Conservation (phyloP, 768 basidiomycete species). For the Pisolithus marmoratus region DNA sequence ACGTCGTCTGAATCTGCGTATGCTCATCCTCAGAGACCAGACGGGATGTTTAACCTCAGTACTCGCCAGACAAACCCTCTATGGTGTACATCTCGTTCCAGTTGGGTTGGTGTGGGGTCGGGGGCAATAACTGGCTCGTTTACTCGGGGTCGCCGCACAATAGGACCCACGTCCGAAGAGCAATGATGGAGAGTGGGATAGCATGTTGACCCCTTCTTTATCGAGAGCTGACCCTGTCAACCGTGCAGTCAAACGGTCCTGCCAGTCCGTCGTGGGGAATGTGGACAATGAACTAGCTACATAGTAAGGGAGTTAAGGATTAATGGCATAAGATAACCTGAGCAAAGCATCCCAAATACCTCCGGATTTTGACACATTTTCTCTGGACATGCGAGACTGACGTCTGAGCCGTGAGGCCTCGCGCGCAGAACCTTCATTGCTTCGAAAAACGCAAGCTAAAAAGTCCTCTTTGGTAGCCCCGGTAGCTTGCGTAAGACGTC, state of each 20-base stretch:
- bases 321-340: background rate
- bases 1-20: slow-evolving; percentile 30
- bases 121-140: slow-evolving; percentile 14
- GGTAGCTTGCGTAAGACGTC: slow-evolving; percentile 53
- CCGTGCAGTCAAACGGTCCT: slow-evolving; percentile 60
- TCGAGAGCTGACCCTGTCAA: slow-evolving; percentile 32
- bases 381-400: slow-evolving; percentile 72
- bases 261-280: slow-evolving; percentile 72
- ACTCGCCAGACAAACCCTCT: slow-evolving; percentile 33
- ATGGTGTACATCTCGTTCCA: slow-evolving; percentile 62
- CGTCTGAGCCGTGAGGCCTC: slow-evolving; percentile 60
- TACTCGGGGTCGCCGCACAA: slow-evolving; percentile 44
- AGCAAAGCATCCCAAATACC: slow-evolving; percentile 27
- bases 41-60: background rate
- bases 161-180: slow-evolving; percentile 30
- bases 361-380: slow-evolving; percentile 73
- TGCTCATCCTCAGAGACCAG: slow-evolving; percentile 12
- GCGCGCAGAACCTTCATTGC: slow-evolving; percentile 44
- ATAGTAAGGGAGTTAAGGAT: slow-evolving; percentile 2
- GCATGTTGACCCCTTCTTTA: background rate
- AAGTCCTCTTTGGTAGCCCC: slow-evolving; percentile 74
- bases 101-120: slow-evolving; percentile 29
- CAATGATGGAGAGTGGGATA: slow-evolving; percentile 16
- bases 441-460: slow-evolving; percentile 65
- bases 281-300: slow-evolving; percentile 55